A percentile compares a stretch with the other conserved stretches of the same genome.
Evolutionary conservation across 805 yeast species (phyloP).

Genomic region (Saturnispora ahearnii): DNA sequence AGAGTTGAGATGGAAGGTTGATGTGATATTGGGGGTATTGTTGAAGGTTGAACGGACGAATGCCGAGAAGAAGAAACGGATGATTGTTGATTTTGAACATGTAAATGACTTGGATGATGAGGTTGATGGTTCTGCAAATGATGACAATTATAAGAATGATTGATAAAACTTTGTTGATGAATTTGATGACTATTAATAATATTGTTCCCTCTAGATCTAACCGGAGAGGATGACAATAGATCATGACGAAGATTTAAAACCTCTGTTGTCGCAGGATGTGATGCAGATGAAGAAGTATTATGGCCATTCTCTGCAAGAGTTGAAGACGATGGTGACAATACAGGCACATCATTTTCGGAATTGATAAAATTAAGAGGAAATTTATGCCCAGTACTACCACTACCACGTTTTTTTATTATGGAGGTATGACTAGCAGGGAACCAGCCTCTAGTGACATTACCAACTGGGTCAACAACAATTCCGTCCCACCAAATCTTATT

Average conservation of each 20-base stretch:
- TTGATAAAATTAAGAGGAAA: background rate
- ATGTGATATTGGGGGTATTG: background rate
- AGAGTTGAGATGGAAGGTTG: background rate
- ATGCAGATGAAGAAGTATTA: background rate
- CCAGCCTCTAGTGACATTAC: conserved; percentile 64
- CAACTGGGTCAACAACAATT: conserved; percentile 32
- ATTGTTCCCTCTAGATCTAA: background rate
- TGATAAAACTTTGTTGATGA: background rate
- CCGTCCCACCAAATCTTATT: conserved; percentile 90
- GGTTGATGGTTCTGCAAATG: background rate
- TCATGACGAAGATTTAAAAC: background rate
- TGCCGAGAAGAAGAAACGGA: background rate
- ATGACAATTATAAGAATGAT: background rate
- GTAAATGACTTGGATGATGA: background rate
- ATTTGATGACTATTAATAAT: background rate
- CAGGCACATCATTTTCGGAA: background rate
- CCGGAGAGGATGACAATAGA: background rate
- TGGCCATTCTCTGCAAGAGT: background rate
- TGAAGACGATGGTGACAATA: background rate
- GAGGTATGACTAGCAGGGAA: conserved; percentile 47
- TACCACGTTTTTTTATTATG: background rate
- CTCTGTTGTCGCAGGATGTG: background rate
- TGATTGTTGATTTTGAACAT: conserved; percentile 2
- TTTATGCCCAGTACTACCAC: background rate
- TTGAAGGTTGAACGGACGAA: background rate